Conservation (phyloP, 177 flowering plant genomes). For the Vitis hybrid region DNA sequence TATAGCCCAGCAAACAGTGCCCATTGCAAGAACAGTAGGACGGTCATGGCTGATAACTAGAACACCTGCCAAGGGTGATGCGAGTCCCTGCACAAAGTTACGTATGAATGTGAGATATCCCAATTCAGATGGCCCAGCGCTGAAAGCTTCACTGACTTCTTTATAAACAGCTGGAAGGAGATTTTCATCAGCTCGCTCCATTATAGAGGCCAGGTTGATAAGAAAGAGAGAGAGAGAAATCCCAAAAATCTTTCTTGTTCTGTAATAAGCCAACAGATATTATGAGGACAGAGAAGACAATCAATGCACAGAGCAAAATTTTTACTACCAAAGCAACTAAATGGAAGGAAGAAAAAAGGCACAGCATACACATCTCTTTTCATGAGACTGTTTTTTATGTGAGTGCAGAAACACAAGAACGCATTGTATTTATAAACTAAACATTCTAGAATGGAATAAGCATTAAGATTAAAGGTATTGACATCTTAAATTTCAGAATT, state of each 20-base stretch:
- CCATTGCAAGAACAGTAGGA: conserved; percentile 82
- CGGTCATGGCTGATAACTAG: conserved; percentile 78
- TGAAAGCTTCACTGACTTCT: conserved; percentile 94
- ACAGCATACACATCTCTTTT: too few relatives aligned
- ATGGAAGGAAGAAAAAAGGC: too few relatives aligned
- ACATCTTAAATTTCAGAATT: too few relatives aligned
- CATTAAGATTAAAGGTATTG: too few relatives aligned
- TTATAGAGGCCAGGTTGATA: conserved; percentile 87
- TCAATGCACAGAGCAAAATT: conserved; percentile 2
- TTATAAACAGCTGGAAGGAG: conserved; percentile 93
- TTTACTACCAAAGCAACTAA: not conserved
- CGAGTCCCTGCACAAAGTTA: conserved; percentile 77
- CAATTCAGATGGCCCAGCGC: conserved; percentile 86
- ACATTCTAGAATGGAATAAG: too few relatives aligned
- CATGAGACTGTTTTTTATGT: too few relatives aligned
- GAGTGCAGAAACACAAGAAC: too few relatives aligned
- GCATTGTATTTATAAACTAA: too few relatives aligned
- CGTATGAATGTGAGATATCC: conserved; percentile 88
- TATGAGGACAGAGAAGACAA: not conserved
- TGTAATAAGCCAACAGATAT: conserved; percentile 24
- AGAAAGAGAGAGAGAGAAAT: conserved; percentile 83
- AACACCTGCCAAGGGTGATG: conserved; percentile 88
- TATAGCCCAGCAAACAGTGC: conserved; percentile 85
- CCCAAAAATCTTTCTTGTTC: conserved; percentile 67
- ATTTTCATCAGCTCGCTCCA: conserved; percentile 98